Percentiles rank a stretch among this genome's conserved stretches.
phyloP scores from a whole-genome alignment of 2,329 filamentous ascomycete species.

The Diaporthe destruens region DNA sequence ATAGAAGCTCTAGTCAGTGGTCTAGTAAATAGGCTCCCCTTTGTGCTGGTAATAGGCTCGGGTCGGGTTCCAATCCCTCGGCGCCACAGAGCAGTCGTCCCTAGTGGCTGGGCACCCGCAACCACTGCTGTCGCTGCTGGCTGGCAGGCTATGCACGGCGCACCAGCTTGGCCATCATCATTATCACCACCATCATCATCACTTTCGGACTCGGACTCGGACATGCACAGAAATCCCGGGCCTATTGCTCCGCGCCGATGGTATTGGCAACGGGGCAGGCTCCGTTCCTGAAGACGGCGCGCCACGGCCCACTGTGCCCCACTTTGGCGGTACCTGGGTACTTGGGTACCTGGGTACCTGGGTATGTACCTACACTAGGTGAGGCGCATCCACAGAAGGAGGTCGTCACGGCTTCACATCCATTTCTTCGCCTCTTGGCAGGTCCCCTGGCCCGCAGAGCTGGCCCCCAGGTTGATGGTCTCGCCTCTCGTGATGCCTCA shows the following conservation, averaged over 20 bases:
- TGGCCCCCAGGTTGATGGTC: background rate
- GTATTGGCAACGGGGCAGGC: background rate
- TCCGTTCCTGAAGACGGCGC: background rate
- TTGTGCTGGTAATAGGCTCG: constrained; percentile 8
- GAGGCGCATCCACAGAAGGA: background rate
- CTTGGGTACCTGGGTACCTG: no score
- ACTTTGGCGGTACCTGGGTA: background rate
- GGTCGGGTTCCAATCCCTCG: constrained; percentile 11
- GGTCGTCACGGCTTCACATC: background rate
- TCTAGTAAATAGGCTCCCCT: background rate
- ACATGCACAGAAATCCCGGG: background rate
- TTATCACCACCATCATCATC: background rate
- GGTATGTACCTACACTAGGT: no score
- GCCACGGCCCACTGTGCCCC: background rate
- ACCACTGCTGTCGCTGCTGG: background rate
- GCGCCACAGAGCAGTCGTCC: background rate
- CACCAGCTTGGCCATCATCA: background rate
- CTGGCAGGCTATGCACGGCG: background rate
- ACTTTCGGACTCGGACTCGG: constrained; percentile 29
- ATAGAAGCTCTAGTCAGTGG: constrained; percentile 6
- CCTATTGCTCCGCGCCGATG: constrained; percentile 5
- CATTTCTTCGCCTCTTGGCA: constrained; percentile 15
- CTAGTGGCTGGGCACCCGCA: constrained; percentile 12
- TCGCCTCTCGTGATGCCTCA: constrained; percentile 15
- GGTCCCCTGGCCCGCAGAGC: constrained; percentile 4